Evolutionary conservation across 768 basidiomycete species (phyloP).

Genomic region (Podaxis sp.): DNA sequence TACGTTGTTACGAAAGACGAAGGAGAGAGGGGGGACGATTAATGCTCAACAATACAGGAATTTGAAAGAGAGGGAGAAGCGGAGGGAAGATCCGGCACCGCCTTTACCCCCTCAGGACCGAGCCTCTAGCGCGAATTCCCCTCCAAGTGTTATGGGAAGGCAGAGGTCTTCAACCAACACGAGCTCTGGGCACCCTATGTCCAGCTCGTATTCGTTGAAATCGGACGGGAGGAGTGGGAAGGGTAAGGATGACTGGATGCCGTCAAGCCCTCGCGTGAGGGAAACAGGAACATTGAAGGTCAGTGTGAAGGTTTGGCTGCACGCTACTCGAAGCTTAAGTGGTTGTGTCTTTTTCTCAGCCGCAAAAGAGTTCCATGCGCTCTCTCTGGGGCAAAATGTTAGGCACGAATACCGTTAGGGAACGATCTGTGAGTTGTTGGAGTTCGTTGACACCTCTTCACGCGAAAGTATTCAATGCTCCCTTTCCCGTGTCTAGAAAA

Average conservation of each 20-base stretch:
- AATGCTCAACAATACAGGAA: constrained; percentile 24
- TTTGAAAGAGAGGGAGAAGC: constrained; percentile 22
- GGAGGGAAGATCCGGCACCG: constrained; percentile 34
- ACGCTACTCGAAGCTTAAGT: background rate
- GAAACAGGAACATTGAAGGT: constrained; percentile 40
- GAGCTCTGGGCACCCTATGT: background rate
- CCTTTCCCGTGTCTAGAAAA: constrained; percentile 37
- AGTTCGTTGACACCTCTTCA: constrained; percentile 11
- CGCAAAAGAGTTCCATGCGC: constrained; percentile 59
- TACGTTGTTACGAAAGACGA: constrained; percentile 80
- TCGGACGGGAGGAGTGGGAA: background rate
- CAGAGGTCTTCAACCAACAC: constrained; percentile 4
- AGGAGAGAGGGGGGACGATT: constrained; percentile 53
- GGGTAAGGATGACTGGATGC: constrained; percentile 2
- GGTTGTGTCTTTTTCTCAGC: constrained; percentile 23
- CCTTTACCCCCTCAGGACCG: constrained; percentile 35
- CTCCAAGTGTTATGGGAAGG: background rate
- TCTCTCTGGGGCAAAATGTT: constrained; percentile 79
- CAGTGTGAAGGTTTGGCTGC: constrained; percentile 14
- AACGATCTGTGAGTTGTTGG: constrained; percentile 55
- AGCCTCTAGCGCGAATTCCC: constrained; percentile 18
- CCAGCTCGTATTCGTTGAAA: background rate
- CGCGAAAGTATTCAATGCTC: background rate
- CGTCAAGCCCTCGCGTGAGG: constrained; percentile 15
- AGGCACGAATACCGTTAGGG: constrained; percentile 58